phyloP scores from a whole-genome alignment of 2,329 filamentous ascomycete genomes.

The Stachybotrys chlorohalonatus region DNA sequence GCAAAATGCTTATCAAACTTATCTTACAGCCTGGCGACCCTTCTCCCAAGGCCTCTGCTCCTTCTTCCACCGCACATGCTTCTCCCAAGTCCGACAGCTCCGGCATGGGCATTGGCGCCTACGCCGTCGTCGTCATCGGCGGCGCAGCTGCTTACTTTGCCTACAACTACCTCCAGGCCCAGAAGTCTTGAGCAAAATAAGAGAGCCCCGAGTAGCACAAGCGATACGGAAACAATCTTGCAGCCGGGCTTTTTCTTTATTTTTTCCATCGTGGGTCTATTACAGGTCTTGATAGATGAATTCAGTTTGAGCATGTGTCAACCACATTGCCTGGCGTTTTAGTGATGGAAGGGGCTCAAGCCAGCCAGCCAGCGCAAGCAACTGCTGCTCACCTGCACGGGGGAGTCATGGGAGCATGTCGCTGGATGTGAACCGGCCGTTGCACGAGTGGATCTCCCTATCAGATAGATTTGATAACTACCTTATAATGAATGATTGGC shows the following conservation, averaged over 20 bases:
- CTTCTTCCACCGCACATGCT: slow-evolving; percentile 39
- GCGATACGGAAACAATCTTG: no score
- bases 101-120: slow-evolving; percentile 68
- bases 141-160: slow-evolving; percentile 68
- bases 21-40: slow-evolving; percentile 64
- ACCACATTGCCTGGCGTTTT: background rate
- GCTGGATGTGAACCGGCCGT: background rate
- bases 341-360: background rate
- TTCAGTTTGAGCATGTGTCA: background rate
- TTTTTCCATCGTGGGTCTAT: background rate
- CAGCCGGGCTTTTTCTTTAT: background rate
- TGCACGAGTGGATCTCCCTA: background rate
- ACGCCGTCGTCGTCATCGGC: slow-evolving; percentile 71
- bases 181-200: slow-evolving; percentile 22
- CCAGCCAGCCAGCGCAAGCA: background rate
- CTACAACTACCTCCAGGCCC: slow-evolving; percentile 73
- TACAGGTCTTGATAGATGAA: background rate
- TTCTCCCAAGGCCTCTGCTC: slow-evolving; percentile 50
- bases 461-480: background rate
- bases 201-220: background rate
- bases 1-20: background rate
- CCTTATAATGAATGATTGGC: background rate
- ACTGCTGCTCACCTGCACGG: background rate
- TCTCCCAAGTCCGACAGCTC: slow-evolving; percentile 37
- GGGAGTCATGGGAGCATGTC: background rate